A percentile compares a stretch with the other conserved stretches of the same genome.
phyloP scores from a whole-genome alignment of 2,329 filamentous ascomycete genomes.

The Waltergamsia citrina region DNA sequence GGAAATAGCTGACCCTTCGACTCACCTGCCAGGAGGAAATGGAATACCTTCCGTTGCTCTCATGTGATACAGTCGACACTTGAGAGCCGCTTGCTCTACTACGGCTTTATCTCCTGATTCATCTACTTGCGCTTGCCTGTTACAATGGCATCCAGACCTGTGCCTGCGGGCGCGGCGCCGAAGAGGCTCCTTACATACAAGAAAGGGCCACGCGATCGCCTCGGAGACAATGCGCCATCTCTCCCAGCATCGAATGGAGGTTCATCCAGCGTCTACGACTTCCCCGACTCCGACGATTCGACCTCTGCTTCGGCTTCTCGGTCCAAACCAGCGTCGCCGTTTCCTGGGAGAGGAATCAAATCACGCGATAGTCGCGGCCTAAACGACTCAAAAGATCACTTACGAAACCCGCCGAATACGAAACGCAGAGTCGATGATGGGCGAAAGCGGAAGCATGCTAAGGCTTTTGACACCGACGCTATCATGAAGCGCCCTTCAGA shows the following conservation, averaged over 20 bases:
- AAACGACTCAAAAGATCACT: not conserved
- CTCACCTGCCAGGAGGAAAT: no score
- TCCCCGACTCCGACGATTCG: slow-evolving; percentile 4
- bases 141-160: slow-evolving; percentile 3
- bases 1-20: no score
- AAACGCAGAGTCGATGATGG: not conserved
- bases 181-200: slow-evolving; percentile 3
- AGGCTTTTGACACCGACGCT: not conserved
- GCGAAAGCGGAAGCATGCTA: slow-evolving; percentile 3
- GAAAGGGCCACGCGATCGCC: slow-evolving; percentile 1
- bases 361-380: no score
- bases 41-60: no score
- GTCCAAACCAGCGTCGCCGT: no score
- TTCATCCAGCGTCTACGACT: slow-evolving; percentile 2
- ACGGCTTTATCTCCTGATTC: no score
- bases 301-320: not conserved
- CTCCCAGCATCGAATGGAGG: not conserved
- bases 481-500: not conserved
- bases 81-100: no score
- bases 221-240: not conserved
- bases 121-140: no score
- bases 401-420: no score
- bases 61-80: no score
- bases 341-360: no score
- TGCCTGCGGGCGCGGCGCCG: not conserved